phyloP scores from a whole-genome alignment of 2,329 filamentous ascomycete genomes.

The Nakataea oryzae region DNA sequence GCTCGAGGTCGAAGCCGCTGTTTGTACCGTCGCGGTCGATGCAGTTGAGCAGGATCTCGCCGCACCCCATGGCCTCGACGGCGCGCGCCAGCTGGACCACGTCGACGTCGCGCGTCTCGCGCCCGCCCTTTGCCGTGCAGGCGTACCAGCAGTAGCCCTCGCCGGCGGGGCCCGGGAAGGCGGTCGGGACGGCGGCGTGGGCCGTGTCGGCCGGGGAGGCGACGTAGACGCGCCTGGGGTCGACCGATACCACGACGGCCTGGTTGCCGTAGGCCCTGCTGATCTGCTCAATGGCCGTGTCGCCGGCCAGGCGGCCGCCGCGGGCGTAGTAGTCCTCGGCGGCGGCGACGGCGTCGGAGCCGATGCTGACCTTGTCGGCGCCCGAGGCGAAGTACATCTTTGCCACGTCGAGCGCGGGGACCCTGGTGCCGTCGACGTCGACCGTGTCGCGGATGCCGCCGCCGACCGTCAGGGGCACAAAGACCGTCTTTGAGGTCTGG shows the following conservation, averaged over 20 bases:
- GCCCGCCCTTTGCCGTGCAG: conserved; percentile 90
- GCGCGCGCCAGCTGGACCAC: conserved; percentile 80
- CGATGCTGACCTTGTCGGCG: conserved; percentile 95
- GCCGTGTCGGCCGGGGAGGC: conserved; percentile 59
- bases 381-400: conserved; percentile 96
- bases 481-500: conserved; percentile 79
- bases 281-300: conserved; percentile 92
- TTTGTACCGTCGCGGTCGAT: conserved; percentile 96
- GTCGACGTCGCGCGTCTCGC: conserved; percentile 88
- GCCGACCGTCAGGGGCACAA: conserved; percentile 90
- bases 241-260: conserved; percentile 90
- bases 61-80: conserved; percentile 90
- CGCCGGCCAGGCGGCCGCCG: conserved; percentile 60
- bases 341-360: conserved; percentile 85
- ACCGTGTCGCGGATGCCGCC: conserved; percentile 90
- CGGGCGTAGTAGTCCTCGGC: conserved; percentile 80
- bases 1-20: conserved; percentile 85
- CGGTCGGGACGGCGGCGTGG: conserved; percentile 63
- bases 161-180: conserved; percentile 59
- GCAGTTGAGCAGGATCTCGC: conserved; percentile 92
- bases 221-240: conserved; percentile 87
- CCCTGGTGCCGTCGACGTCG: conserved; percentile 74
- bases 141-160: conserved; percentile 91
- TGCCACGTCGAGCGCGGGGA: conserved; percentile 87
- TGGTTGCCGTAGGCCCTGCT: conserved; percentile 89